Base-by-base conservation (phyloP, 2,329 filamentous ascomycete genomes). In the Akanthomyces muscarius region DNA sequence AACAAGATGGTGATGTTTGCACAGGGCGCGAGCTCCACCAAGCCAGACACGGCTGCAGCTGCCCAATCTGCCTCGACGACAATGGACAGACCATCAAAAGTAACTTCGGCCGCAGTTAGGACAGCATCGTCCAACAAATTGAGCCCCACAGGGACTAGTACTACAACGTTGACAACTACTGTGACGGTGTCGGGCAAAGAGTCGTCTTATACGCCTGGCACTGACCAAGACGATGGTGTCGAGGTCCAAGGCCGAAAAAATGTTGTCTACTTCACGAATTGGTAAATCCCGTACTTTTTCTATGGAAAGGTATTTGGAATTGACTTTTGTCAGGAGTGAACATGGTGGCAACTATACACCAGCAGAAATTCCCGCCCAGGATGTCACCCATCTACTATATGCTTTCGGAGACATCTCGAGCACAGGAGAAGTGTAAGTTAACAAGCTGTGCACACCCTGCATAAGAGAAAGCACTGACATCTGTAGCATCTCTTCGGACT, bases 281-380 rank as follows among this genome's bases (percentile, higher is more conserved):
- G 83, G 82, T 84, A 67, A 63, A 75, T 65, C 10, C n/a, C 4
- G 21, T 54, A 25, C 18, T 21, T 21, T 42, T 33, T 44, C 7
- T 25, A 30, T 3, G 4, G n/a, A n/a, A 28, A 41, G 13, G 14
- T 1, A 25, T 30, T 5, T 8, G 5, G 18, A 13, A 30, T 51
- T 66, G 36, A 68, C 61, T 69, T 2, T 87, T 63, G 2, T 69
- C 80, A 76, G 75, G 74, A 71, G 71, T 47, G 90, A 91, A 57
- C 95, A 96, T 70, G 87, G 78, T 28, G 83, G 90, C 61, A 85
- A 90, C 66, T 91, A 89, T 71, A 83, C 89, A 53, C 89, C 90
- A 0, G 82, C 89, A 67, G 81, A 89, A 65, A 78, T 96, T 8
- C 87, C 88, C 0, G 85, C 81, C 0, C 81, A 86, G 6, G 82